Base-by-base conservation (phyloP, 1,284 basidiomycete species). In the Apiotrichum porosum region DNA sequence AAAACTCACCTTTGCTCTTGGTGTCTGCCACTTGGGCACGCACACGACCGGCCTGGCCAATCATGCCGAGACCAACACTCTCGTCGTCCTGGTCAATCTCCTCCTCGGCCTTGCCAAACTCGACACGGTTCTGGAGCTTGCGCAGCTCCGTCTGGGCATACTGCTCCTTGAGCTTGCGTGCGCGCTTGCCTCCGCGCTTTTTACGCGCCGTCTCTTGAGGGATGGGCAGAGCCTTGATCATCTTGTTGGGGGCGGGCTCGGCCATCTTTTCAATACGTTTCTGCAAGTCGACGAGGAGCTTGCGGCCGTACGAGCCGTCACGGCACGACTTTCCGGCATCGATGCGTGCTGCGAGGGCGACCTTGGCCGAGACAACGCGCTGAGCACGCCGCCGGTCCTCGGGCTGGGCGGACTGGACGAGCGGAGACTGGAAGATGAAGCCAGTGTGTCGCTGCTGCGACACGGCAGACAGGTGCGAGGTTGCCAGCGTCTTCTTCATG, bases 41-140 rank as follows among this genome's bases (percentile, higher is more conserved):
- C 38, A 98, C 85, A 71, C 87, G 88, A 26, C 94, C 94, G 15
- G 84, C 84, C 17, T 81, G 76, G 37, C 90, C 90, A 56, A 97
- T 89, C 92, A 98, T 97, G 56, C 95, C 95, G 66, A 98, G 74
- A 6, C 95, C 95, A 74, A 92, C 88, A 12, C 89, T 92, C 78
- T 97, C 86, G 75, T 97, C 95, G 47, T 92, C 95, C 18, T 91
- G 89, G 32, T 90, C 92, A 19, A 92, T 86, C 73, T 99, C 95
- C 64, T 94, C 86, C 70, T 98, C 95, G 2, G 85, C 86, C 74
- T 94, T 86, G 46, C 95, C 95, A 63, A 99, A 98, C 56, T 81
- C 84, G 84, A 98, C 86, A 39, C 95, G 83, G 73, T 99, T 99
- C 75, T 97, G 92, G 61, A 95, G 78, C 75, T 98, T 98, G 57